Base-by-base conservation (phyloP, 1,284 basidiomycete genomes). In the Leccinum cinnamomeum region DNA sequence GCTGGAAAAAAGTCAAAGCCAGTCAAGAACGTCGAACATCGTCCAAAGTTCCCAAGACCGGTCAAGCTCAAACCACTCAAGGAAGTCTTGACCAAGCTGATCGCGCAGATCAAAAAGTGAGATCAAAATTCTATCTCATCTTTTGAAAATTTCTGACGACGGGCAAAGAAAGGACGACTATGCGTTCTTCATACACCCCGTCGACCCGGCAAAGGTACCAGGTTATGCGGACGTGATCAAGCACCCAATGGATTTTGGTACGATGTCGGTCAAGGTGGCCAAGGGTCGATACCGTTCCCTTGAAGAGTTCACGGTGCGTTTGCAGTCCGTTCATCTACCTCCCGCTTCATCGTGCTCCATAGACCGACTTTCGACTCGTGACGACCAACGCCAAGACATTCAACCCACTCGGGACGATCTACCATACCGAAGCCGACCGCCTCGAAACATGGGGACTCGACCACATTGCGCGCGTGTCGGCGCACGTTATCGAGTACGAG, bases 201-300 rank as follows among this genome's bases (percentile, higher is more conserved):
- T 94, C 12, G 82, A 92, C 72, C 73, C 76, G 0, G 75, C 79
- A 0, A 81, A 85, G 66, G 87, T 93, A 0, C 84, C 87, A 2
- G 88, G 88, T 3, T 94, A 94, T 69, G 65, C 78, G 2, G 88
- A 91, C 69, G 72, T 85, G 35, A 82, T 94, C 57, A 85, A 86
- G 69, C 78, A 79, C 35, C 92, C 92, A 6, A 94, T 94, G 91
- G 92, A 94, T 68, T 80, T 94, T 63, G 90, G 90, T 0, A 94
- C 91, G 0, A 92, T 94, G 84, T 76, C 84, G 6, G 76, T 74
- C 53, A 91, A 90, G 72, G 87, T 90, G 5, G 76, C 77, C 50
- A 82, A 76, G 67, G 88, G 88, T 1, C 84, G 81, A 65, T 92
- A 92, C 72, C 82, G 87, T 20, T 89, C 88, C 3, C 75, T 92